phyloP scores from a whole-genome alignment of 1,139 yeast genomes.

The Protomyces inundatus region DNA sequence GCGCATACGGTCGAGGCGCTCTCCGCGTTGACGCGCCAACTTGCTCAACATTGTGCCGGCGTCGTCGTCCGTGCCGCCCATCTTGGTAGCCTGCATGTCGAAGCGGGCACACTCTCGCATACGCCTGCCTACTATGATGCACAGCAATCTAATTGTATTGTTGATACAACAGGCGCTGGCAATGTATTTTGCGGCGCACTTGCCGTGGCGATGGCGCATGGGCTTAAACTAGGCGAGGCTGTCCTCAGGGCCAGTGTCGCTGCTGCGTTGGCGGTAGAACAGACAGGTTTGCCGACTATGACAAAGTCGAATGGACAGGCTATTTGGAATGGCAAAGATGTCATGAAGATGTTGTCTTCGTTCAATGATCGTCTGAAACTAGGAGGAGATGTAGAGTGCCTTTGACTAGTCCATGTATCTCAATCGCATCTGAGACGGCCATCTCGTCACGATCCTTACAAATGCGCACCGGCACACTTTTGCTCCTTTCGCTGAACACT shows the following conservation, averaged over 20 bases:
- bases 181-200: slow-evolving; percentile 83
- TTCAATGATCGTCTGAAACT: too few species aligned
- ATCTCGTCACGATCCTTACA: too few species aligned
- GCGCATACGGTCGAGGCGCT: background rate
- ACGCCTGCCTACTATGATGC: background rate
- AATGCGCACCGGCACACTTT: too few species aligned
- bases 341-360: background rate
- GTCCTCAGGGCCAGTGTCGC: slow-evolving; percentile 15
- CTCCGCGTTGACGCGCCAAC: background rate
- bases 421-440: too few species aligned
- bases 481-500: too few species aligned
- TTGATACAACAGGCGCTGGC: slow-evolving; percentile 94
- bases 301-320: background rate
- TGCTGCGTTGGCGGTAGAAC: slow-evolving; percentile 24
- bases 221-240: slow-evolving; percentile 3
- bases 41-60: background rate
- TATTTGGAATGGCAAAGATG: slow-evolving; percentile 22
- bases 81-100: background rate
- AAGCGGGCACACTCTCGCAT: background rate
- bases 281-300: slow-evolving; percentile 22
- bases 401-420: too few species aligned
- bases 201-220: slow-evolving; percentile 49
- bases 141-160: slow-evolving; percentile 36
- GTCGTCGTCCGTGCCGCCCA: background rate
- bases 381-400: too few species aligned